A percentile compares a stretch with the other conserved stretches of the same genome.
These are phyloP conservation scores for Huntiella abstrusa DNA, from an alignment of 2,329 filamentous ascomycete genomes.

Conservation along the genomic window DNA sequence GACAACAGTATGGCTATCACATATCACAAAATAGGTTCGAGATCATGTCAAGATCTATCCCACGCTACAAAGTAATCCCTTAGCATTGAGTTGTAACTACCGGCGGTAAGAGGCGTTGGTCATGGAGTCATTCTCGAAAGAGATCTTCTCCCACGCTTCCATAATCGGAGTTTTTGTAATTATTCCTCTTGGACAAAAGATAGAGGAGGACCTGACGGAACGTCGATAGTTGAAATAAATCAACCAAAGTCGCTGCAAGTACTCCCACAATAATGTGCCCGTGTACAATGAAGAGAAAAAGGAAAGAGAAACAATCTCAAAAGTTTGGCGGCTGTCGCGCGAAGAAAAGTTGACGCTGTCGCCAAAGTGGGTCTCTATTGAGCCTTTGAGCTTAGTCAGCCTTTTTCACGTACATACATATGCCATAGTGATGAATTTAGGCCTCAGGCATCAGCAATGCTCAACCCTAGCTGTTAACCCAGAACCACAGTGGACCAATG, in stretches of 20 bases:
- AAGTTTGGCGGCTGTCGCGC: slow-evolving; percentile 10
- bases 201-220: slow-evolving; percentile 51
- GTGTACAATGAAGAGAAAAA: slow-evolving; percentile 41
- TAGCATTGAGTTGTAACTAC: slow-evolving; percentile 35
- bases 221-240: slow-evolving; percentile 14
- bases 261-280: slow-evolving; percentile 56
- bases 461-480: too few species aligned
- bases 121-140: slow-evolving; percentile 29
- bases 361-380: slow-evolving; percentile 1
- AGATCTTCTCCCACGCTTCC: slow-evolving; percentile 47
- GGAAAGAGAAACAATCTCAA: slow-evolving; percentile 17
- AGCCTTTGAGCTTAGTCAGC: too few species aligned
- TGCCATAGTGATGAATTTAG: too few species aligned
- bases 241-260: slow-evolving; percentile 28
- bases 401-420: too few species aligned
- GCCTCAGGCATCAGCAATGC: too few species aligned
- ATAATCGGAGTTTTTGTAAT: slow-evolving; percentile 40
- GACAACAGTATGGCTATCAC: too few species aligned
- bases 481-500: too few species aligned
- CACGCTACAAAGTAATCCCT: too few species aligned
- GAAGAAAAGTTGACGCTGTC: slow-evolving; percentile 13
- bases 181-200: slow-evolving; percentile 47
- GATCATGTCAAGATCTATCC: too few species aligned
- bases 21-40: too few species aligned
- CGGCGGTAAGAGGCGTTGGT: slow-evolving; percentile 54